These are phyloP conservation scores for Wickerhamiella occidentalis DNA, from an alignment of 805 yeast species.

Conservation along the genomic window DNA sequence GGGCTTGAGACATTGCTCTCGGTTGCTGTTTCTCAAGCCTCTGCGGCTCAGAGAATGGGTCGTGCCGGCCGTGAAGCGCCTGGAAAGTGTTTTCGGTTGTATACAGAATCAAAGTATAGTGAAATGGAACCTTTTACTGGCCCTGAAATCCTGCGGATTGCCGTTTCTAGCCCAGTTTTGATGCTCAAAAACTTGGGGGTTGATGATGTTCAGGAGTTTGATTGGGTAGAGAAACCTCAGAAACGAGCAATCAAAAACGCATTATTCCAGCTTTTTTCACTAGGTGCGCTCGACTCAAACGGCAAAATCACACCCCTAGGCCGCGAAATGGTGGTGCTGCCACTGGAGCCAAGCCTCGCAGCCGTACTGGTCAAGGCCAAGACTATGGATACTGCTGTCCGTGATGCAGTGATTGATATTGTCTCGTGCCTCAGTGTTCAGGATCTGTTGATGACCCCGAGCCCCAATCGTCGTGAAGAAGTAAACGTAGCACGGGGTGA, in stretches of 20 bases:
- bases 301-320: conserved; percentile 76
- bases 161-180: conserved; percentile 70
- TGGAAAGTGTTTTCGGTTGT: conserved; percentile 81
- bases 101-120: conserved; percentile 56
- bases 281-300: conserved; percentile 63
- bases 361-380: conserved; percentile 69
- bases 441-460: conserved; percentile 68
- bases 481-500: conserved; percentile 63
- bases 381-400: conserved; percentile 25
- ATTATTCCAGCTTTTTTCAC: conserved; percentile 58
- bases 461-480: conserved; percentile 71
- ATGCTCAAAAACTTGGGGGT: conserved; percentile 76
- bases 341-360: conserved; percentile 84
- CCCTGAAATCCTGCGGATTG: conserved; percentile 82
- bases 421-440: conserved; percentile 90
- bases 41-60: conserved; percentile 92
- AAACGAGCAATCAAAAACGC: conserved; percentile 64
- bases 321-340: conserved; percentile 74
- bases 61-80: conserved; percentile 98
- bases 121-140: conserved; percentile 69
- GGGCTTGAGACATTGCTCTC: conserved; percentile 89
- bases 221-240: conserved; percentile 90
- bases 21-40: conserved; percentile 84
- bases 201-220: conserved; percentile 71
- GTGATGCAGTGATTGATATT: conserved; percentile 67